Base-by-base conservation (phyloP, 768 basidiomycete genomes). In the Pleurotus pulmonarius region DNA sequence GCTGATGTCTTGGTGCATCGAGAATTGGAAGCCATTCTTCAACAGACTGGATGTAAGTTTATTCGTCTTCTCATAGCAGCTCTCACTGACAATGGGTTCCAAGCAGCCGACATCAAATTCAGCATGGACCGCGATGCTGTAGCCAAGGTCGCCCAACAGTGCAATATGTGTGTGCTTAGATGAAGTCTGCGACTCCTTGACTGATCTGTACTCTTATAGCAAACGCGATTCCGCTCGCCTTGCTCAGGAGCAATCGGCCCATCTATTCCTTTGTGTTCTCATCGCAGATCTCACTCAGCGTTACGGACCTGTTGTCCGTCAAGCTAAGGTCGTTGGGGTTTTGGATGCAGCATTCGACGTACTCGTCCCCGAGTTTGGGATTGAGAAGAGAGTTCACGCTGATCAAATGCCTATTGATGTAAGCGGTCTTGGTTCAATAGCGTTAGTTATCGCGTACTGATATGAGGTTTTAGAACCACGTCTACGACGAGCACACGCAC, bases 391-490 rank as follows among this genome's bases (percentile, higher is more conserved):
- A 38, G 95, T 98, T 2, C 97, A 98, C 65, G 92, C 95, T 41
- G 97, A 98, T 68, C 94, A 98, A 73, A 97, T 99, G 92, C 96
- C 97, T 22, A 92, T 97, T 57, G 93, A 97, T 61, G 93, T 94
- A 66, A 73, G 87, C 72, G 7, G 29, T 46, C 11, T 18, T 26
- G 40, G 18, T 43, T 53, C 45, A 1, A 29, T 44, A 4, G 46
- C 18, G 9, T 9, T 3, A 34, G 11, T 8, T 34, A 11, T 11
- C 8, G 9, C 11, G 3, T 9, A 34, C 29, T 34, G 3, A 34
- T 11, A 34, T 3, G 29, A 4, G 9, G 22, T 12, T 49, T 4
- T 61, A 96, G 90, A 98, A 96, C 64, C 90, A 94, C 66, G 93
- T 98, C 51, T 94, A 94, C 67, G 95, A 98, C 65, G 96, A 98